These are phyloP conservation scores for Pseudogymnoascus sp. DNA, from an alignment of 2,329 filamentous ascomycete genomes.

Conservation along the genomic window DNA sequence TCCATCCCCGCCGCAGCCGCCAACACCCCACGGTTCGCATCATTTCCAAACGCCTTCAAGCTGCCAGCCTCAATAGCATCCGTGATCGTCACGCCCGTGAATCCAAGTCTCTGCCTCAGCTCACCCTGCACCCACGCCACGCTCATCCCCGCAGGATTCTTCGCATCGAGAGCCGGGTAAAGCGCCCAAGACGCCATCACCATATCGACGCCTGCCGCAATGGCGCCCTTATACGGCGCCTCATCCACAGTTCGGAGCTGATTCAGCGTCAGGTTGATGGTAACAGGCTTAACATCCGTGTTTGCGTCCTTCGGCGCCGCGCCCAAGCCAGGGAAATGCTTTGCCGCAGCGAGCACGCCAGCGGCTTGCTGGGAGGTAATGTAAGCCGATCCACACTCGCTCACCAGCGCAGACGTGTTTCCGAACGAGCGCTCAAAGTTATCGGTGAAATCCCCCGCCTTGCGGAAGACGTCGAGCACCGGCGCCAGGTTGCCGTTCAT, in stretches of 20 bases:
- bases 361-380: conserved; percentile 21
- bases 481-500: conserved; percentile 17
- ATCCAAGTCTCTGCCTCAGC: conserved; percentile 23
- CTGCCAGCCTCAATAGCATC: conserved; percentile 28
- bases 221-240: conserved; percentile 22
- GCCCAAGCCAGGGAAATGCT: conserved; percentile 30
- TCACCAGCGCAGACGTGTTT: conserved; percentile 22
- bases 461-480: neutral
- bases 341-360: conserved; percentile 24
- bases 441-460: conserved; percentile 16
- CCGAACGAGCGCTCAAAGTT: conserved; percentile 24
- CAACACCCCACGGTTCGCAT: conserved; percentile 22
- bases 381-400: conserved; percentile 20
- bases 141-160: conserved; percentile 25
- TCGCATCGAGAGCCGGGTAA: conserved; percentile 25
- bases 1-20: conserved; percentile 28
- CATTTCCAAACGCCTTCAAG: conserved; percentile 22
- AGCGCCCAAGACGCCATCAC: conserved; percentile 29
- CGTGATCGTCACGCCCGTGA: conserved; percentile 27
- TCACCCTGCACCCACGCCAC: conserved; percentile 24
- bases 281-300: conserved; percentile 27
- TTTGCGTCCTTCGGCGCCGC: conserved; percentile 22
- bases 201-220: conserved; percentile 26
- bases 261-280: conserved; percentile 20
- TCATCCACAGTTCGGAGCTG: conserved; percentile 25